phyloP scores from a whole-genome alignment of 192 early-diverging fungal species.

The Umbelopsis vinacea region DNA sequence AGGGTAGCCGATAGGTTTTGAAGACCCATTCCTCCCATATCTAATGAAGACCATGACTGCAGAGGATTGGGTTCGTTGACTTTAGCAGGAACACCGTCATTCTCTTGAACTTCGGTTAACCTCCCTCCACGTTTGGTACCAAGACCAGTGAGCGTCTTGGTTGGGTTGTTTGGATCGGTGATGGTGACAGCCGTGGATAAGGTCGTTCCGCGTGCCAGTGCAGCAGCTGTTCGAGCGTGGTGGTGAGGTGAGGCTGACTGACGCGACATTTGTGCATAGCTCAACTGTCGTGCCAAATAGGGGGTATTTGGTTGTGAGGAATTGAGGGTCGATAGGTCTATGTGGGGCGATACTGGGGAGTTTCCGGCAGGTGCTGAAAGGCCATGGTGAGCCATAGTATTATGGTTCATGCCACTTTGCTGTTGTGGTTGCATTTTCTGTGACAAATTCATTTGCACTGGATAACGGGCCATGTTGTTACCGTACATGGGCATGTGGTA shows the following conservation, averaged over 20 bases:
- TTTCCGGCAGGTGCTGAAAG: conserved; percentile 40
- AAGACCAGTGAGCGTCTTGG: conserved; percentile 51
- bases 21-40: conserved; percentile 95
- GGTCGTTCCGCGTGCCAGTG: conserved; percentile 68
- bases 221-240: conserved; percentile 88
- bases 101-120: conserved; percentile 30
- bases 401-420: conserved; percentile 47
- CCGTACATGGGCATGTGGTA: conserved; percentile 40
- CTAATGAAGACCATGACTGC: conserved; percentile 84
- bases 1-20: conserved; percentile 76
- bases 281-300: conserved; percentile 78
- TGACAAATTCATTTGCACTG: conserved; percentile 52
- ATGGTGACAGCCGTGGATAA: conserved; percentile 56
- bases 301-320: conserved; percentile 47
- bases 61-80: conserved; percentile 26
- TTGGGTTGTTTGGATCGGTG: conserved; percentile 59
- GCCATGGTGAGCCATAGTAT: conserved; percentile 35
- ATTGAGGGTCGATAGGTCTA: conserved; percentile 24
- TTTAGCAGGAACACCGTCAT: conserved; percentile 26
- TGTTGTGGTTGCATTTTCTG: conserved; percentile 56
- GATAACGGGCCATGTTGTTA: conserved; percentile 46
- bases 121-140: conserved; percentile 39
- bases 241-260: conserved; percentile 83
- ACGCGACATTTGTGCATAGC: conserved; percentile 72
- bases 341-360: conserved; percentile 19